phyloP scores from a whole-genome alignment of 1,139 yeast genomes.

The Hemisphaericaspora xylofermentans region DNA sequence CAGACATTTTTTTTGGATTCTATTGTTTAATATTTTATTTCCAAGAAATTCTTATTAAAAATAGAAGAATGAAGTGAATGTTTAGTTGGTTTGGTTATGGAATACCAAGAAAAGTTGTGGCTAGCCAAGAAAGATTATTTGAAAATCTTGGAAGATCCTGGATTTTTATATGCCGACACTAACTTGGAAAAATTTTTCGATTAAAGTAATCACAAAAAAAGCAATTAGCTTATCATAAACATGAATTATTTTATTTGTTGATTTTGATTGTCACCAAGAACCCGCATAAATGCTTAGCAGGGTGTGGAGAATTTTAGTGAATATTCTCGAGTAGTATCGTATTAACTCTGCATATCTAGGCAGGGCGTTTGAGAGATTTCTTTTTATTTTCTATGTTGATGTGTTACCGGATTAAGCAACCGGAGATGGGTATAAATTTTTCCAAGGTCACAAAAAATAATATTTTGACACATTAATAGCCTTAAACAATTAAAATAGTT shows the following conservation, averaged over 20 bases:
- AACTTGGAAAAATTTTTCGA: not conserved
- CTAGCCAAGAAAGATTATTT: no score
- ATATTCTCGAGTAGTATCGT: not conserved
- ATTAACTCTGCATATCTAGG: not conserved
- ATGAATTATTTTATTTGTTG: not conserved
- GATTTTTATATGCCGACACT: not conserved
- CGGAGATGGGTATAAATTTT: not conserved
- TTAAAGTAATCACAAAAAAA: not conserved
- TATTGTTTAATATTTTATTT: no score
- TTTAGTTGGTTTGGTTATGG: no score
- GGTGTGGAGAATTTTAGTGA: no score
- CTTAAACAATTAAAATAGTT: no score
- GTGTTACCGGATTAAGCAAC: not conserved
- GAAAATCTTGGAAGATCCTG: no score
- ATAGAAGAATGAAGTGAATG: no score
- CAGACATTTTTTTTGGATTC: constrained; percentile 2
- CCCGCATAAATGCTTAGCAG: no score
- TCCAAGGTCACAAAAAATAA: not conserved
- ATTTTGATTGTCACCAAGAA: not conserved
- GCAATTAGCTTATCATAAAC: not conserved
- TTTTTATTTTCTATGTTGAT: not conserved
- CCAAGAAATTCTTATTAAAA: not conserved
- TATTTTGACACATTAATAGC: not conserved
- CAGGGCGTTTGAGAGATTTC: not conserved
- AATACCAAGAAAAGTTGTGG: no score